These are phyloP conservation scores for Botrytis medusae DNA, from an alignment of 2,329 filamentous ascomycete genomes.

Conservation along the genomic window DNA sequence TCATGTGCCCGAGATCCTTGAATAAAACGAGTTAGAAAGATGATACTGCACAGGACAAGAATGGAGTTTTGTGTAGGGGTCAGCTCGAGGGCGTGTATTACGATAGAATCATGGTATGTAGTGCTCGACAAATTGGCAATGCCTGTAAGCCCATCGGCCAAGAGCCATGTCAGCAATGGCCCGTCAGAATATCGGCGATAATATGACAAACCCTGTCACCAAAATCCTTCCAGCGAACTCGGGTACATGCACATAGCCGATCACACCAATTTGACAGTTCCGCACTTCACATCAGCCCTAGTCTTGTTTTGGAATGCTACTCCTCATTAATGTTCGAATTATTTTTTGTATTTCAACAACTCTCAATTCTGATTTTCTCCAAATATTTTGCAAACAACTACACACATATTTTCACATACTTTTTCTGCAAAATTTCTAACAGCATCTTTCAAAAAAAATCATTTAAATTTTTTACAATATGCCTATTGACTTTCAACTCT, in stretches of 20 bases:
- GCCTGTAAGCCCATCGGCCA: not conserved
- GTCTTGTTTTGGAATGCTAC: not conserved
- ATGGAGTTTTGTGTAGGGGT: not conserved
- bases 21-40: not conserved
- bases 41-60: not conserved
- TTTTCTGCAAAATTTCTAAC: not conserved
- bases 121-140: not conserved
- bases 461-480: not conserved
- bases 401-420: not conserved
- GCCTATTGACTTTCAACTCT: slow-evolving; percentile 40
- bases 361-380: not conserved
- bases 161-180: not conserved
- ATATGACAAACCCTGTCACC: not conserved
- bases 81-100: not conserved
- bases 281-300: not conserved
- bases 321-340: not conserved
- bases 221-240: not conserved
- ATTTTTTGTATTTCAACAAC: not conserved
- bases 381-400: not conserved
- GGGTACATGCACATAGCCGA: not conserved
- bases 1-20: not conserved
- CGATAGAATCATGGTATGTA: not conserved
- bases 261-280: not conserved
- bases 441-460: not conserved
- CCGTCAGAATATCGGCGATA: not conserved